Conservation (phyloP, 2,329 filamentous ascomycete genomes). For the Aspergillus ibericus region DNA sequence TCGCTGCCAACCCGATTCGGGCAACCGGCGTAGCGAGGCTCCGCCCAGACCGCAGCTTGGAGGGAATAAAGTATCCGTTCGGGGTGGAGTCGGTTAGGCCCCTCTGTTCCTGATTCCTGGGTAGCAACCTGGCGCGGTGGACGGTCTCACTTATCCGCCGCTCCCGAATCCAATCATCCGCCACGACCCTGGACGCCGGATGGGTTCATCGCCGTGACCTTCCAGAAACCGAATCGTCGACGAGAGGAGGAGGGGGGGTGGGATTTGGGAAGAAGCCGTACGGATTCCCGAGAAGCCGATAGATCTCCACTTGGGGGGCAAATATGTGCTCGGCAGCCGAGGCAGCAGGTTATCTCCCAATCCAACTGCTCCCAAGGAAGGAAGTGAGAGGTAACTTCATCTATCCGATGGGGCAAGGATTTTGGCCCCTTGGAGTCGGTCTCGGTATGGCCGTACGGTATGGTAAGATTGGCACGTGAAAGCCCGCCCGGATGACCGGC, state of each 20-base stretch:
- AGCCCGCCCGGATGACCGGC: background rate
- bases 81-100: constrained; percentile 7
- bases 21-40: constrained; percentile 18
- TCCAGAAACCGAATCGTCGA: constrained; percentile 7
- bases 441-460: background rate
- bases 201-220: background rate
- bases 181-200: background rate
- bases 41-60: constrained; percentile 25
- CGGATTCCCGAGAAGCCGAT: background rate
- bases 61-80: constrained; percentile 22
- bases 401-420: background rate
- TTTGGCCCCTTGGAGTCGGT: background rate
- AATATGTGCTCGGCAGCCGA: background rate
- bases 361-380: background rate
- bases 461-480: background rate
- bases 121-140: background rate
- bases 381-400: background rate
- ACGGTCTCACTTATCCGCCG: constrained; percentile 3
- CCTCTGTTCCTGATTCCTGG: constrained; percentile 2
- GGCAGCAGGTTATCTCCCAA: background rate
- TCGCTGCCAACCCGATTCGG: constrained; percentile 15
- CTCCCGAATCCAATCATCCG: constrained; percentile 2
- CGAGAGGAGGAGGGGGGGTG: background rate
- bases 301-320: background rate
- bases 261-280: background rate